phyloP scores from a whole-genome alignment of 495 filamentous ascomycete genomes.

The Tuber melanosporum region DNA sequence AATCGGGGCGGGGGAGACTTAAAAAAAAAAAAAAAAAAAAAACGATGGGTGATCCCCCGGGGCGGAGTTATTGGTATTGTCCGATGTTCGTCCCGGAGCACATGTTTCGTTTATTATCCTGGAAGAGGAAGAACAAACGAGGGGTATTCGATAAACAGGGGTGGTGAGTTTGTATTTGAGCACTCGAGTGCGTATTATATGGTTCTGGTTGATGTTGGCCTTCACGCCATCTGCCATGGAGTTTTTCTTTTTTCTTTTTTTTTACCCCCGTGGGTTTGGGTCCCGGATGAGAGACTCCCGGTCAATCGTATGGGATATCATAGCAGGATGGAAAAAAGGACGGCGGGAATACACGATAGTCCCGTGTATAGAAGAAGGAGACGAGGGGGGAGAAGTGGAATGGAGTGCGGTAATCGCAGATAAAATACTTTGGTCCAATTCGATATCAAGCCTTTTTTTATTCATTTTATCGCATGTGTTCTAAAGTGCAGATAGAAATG shows the following conservation, averaged over 20 bases:
- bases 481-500: neutral
- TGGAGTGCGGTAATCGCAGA: neutral
- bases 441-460: neutral
- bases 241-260: too few species aligned
- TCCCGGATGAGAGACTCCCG: neutral
- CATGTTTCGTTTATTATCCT: neutral
- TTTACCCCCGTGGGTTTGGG: neutral
- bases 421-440: neutral
- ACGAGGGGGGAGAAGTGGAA: neutral
- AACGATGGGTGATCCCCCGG: neutral
- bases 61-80: neutral
- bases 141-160: too few species aligned
- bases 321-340: neutral
- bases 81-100: neutral
- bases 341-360: neutral
- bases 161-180: neutral
- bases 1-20: neutral
- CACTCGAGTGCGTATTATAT: neutral
- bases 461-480: neutral
- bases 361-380: neutral
- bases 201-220: neutral
- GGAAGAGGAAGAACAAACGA: too few species aligned
- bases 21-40: neutral
- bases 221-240: neutral
- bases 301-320: neutral